Base-by-base conservation (phyloP, 164 flowering plant species). In the Chloranthus sessilifolius region DNA sequence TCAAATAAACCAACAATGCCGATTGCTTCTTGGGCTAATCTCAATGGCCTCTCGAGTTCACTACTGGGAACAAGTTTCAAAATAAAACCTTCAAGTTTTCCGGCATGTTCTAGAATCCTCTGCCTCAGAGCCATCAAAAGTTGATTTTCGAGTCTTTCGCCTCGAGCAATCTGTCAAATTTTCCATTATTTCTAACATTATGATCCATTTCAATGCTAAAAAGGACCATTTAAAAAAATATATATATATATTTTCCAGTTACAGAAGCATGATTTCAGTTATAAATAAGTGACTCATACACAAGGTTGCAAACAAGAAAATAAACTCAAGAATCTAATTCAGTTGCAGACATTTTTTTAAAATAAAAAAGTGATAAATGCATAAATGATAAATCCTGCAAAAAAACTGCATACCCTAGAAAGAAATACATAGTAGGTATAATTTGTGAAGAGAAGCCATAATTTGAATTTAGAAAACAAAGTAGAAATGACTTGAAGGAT, bases 1-100 rank as follows among this genome's bases (percentile, higher is more conserved):
- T 79, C 80, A 23, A 53, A 17, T 30, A 65, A 64, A 23, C 50
- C 53, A 20, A 63, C 65, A 15, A 58, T 76, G 14, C 97, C 94
- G 47, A 84, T 72, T 7, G 97, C 95, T 55, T 86, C 82, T 54
- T 63, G 81, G 39, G 97, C 97, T 46, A 90, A 54, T 37, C 44
- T 61, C 35, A 73, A 57, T 36, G 97, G 68, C 59, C 54, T 67
- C 52, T 72, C 64, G 16, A 84, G 72, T 11, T 77, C 72, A 19
- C 14, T 22, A 51, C 56, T 60, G 14, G 83, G 70, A 39, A 71
- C 75, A 41, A 68, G 57, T 48, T 77, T 65, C 62, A 90, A 45
- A 41, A 53, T 56, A 65, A 90, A 90, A 20, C 61, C 19, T 54
- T 86, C 94, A 19, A 86, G 51, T 23, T 65, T 58, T 48, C 63